A percentile compares a stretch with the other conserved stretches of the same genome.
These are phyloP conservation scores for Discostella stelligeroides DNA, from an alignment of 108 stramenopile species.

Conservation along the genomic window DNA sequence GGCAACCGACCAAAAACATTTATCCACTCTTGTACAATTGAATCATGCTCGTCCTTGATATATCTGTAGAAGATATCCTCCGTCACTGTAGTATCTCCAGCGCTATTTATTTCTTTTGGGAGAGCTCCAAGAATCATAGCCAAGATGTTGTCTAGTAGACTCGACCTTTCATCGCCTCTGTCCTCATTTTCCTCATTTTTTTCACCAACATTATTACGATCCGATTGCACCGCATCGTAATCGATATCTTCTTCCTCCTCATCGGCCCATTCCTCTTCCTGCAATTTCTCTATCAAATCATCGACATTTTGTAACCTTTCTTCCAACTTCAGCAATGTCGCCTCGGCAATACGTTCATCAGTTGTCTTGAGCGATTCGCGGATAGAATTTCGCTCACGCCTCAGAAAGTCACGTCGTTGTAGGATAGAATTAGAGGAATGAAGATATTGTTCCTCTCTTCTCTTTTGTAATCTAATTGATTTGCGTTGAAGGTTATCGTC, in stretches of 20 bases:
- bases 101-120: slow-evolving; percentile 5
- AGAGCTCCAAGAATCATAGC: slow-evolving; percentile 62
- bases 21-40: slow-evolving; percentile 48
- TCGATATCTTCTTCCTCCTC: slow-evolving; percentile 53
- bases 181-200: slow-evolving; percentile 2
- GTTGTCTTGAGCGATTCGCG: slow-evolving; percentile 38
- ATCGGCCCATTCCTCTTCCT: slow-evolving; percentile 64
- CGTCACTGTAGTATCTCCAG: slow-evolving; percentile 10
- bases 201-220: too few relatives aligned
- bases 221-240: too few relatives aligned
- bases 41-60: slow-evolving; percentile 41
- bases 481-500: slow-evolving; percentile 34
- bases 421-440: neutral
- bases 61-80: slow-evolving; percentile 40
- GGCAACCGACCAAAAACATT: slow-evolving; percentile 52
- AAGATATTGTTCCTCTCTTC: neutral
- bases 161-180: slow-evolving; percentile 7
- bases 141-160: slow-evolving; percentile 59
- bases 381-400: slow-evolving; percentile 23
- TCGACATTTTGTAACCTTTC: slow-evolving; percentile 51
- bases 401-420: slow-evolving; percentile 4
- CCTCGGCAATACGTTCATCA: slow-evolving; percentile 47
- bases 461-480: neutral
- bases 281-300: slow-evolving; percentile 51
- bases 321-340: slow-evolving; percentile 44